phyloP scores from a whole-genome alignment of 805 yeast genomes.

The Komagataella phaffii region DNA sequence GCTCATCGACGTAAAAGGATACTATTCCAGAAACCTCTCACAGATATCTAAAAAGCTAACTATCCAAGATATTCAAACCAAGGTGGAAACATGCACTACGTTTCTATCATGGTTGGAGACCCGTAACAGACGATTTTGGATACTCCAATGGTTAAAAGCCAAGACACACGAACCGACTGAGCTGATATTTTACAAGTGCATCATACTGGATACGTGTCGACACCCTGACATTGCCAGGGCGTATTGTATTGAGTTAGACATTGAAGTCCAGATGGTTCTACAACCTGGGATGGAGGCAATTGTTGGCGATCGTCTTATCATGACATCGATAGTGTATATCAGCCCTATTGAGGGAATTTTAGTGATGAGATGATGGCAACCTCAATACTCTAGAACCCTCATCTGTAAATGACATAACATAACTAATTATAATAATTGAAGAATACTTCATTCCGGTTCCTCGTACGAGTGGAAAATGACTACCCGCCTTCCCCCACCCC shows the following conservation, averaged over 20 bases:
- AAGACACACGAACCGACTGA: background rate
- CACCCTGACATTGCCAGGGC: slow-evolving; percentile 22
- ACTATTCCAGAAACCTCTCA: background rate
- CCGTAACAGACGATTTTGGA: background rate
- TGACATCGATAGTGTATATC: slow-evolving; percentile 28
- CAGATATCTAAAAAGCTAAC: background rate
- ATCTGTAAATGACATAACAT: background rate
- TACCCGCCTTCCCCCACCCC: background rate
- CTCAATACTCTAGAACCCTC: background rate
- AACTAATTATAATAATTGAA: background rate
- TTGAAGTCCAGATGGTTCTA: slow-evolving; percentile 27
- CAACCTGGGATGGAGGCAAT: slow-evolving; percentile 10
- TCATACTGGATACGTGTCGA: slow-evolving; percentile 7
- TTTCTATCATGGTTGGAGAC: background rate
- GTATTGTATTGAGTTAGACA: slow-evolving; percentile 31
- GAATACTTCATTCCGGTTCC: background rate
- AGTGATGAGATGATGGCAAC: slow-evolving; percentile 15
- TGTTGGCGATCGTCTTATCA: slow-evolving; percentile 31
- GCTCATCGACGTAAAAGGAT: background rate
- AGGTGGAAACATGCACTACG: background rate
- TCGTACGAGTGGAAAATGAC: background rate
- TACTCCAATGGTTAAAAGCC: background rate
- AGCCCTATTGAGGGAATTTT: slow-evolving; percentile 26
- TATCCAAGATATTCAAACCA: background rate
- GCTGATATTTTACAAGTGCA: slow-evolving; percentile 24